Evolutionary conservation across 352 stramenopile species (phyloP), one percentile per base, ranked within the genome.

Genomic region (Blastocystis hominis): DNA sequence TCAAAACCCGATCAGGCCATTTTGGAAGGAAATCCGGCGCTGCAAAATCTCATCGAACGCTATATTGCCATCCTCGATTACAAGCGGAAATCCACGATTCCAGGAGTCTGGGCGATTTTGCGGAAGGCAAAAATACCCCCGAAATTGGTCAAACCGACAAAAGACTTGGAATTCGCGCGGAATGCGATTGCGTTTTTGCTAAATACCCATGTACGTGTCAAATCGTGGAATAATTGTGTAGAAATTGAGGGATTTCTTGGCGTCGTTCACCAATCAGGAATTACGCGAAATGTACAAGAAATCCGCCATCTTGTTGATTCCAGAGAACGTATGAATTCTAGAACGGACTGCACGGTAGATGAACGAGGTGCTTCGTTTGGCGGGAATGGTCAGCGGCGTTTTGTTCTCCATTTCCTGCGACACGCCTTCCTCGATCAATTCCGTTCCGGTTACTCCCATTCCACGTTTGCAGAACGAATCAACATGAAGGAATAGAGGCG

Each of bases 291-390:
- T 64, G 47, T 84, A 84, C 55, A 54, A n/a, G 42, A 24, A 47
- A 30, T 15, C 44, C 7, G 47, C 72, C 44, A 84, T 84, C 68
- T n/a, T 84, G 30, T 38, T 46, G 47, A 84, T 84, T 84, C 47
- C 47, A 68, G 72, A 84, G n/a, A 84, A 84, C 20, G 72, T 84
- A 53, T 17, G 3, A 30, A 17, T 84, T 64, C 68, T n/a, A 10
- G 0, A 24, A 17, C 6, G 10, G 4, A 24, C 7, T 80, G 7
- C 7, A 24, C 5, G 17, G 9, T 84, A 84, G 72, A 63, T n/a
- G n/a, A 69, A 68, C 9, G 72, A 66, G 47, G 72, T 84, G 34
- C 13, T 84, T 7, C 54, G n/a, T 13, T 34, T 20, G 36, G 56
- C 36, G 34, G 56, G 56, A 36, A 30, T 64, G 34, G 40, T 84